Conservation (phyloP, 305 asterid species). For the Solanum aculeatissimum region DNA sequence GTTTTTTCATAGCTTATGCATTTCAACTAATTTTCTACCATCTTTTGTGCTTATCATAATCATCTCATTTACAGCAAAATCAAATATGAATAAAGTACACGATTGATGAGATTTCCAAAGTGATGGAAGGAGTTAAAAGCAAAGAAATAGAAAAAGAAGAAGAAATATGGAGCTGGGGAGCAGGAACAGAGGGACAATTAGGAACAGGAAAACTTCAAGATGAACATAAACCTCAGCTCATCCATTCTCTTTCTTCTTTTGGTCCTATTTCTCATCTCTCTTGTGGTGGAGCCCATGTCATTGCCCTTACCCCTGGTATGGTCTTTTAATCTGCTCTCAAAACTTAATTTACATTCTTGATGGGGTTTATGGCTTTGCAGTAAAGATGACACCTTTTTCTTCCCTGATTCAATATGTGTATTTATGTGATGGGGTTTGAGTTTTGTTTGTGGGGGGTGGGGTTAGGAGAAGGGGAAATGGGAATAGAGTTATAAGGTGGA, state of each 20-base stretch:
- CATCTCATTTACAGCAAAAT: not conserved
- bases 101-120: not conserved
- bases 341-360: not conserved
- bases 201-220: slow-evolving; percentile 59
- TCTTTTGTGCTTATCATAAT: not conserved
- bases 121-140: slow-evolving; percentile 3
- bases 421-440: not conserved
- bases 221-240: slow-evolving; percentile 49
- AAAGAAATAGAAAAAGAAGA: slow-evolving; percentile 1
- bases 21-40: not conserved
- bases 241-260: slow-evolving; percentile 43
- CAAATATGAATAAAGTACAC: not conserved
- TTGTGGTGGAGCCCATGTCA: slow-evolving; percentile 95
- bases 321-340: not conserved
- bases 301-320: slow-evolving; percentile 57
- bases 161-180: slow-evolving; percentile 94
- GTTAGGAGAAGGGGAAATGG: not conserved
- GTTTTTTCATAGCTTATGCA: no score
- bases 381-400: not conserved
- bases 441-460: not conserved
- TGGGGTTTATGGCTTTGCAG: not conserved
- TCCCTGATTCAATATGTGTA: not conserved
- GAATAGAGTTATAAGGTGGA: not conserved
- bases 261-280: slow-evolving; percentile 50
- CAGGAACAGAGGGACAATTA: slow-evolving; percentile 94